Evolutionary conservation across 2,329 filamentous ascomycete genomes (phyloP), one percentile per base, ranked within the genome.

Genomic region (Verticillium albo-atrum): DNA sequence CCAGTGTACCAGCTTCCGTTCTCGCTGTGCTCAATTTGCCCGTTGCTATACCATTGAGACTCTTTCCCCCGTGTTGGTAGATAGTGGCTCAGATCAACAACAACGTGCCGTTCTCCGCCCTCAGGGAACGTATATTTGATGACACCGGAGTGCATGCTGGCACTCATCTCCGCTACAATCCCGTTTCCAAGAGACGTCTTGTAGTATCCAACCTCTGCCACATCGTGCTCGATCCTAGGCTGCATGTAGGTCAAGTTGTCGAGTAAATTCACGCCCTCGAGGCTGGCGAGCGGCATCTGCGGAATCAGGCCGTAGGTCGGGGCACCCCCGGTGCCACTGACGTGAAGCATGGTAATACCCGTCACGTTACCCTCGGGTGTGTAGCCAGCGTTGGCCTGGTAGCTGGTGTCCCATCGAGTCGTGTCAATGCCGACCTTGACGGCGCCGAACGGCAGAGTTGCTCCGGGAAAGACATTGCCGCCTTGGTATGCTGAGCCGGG

Each of bases 281-380:
- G 61, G 1, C 63, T 70, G 3, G 69, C 71, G 9, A 82, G 68
- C 0, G 79, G 80, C 68, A 82, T 74, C 61, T 82, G 80, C 1
- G 79, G 73, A 35, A 82, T 76, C 4, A 85, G 74, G 0, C 83
- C 84, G 60, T 86, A 87, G 59, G 84, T 86, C 0, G 84, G 81
- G 10, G 78, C 79, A 1, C 84, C 84, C 15, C 84, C 84, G 0
- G 82, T 87, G 0, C 82, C 82, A 57, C 76, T 78, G 61, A 82
- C 82, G 60, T 85, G 82, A 70, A 83, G 76, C 77, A 83, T 78
- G 23, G 77, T 79, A 63, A 82, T 78, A 3, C 73, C 80, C 0
- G 78, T 80, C 55, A 82, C 77, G 17, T 77, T 74, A 2, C 79
- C 79, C 52, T 71, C 64, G 0, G 75, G 70, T 0, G 72, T 75